Conservation (phyloP, 2,329 filamentous ascomycete genomes). For the Dactylellina leptospora region DNA sequence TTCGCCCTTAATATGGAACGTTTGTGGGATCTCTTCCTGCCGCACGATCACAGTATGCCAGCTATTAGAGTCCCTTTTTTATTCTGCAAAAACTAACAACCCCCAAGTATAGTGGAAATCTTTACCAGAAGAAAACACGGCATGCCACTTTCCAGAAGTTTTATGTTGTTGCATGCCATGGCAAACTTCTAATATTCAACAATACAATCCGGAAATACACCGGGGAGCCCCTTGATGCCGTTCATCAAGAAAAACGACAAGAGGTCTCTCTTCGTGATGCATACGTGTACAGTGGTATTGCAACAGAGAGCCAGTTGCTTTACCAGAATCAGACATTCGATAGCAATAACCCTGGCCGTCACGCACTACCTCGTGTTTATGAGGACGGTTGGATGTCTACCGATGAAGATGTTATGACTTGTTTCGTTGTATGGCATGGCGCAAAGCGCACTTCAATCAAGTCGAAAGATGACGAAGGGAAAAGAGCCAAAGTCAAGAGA, state of each 20-base stretch:
- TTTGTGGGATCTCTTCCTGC: conserved; percentile 72
- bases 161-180: conserved; percentile 69
- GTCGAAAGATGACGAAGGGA: conserved; percentile 60
- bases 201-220: conserved; percentile 66
- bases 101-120: conserved; percentile 66
- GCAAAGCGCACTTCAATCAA: conserved; percentile 68
- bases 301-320: conserved; percentile 70
- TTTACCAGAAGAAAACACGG: conserved; percentile 72
- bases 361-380: conserved; percentile 69
- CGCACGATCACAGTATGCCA: conserved; percentile 66
- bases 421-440: conserved; percentile 73
- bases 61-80: not conserved
- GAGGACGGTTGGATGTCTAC: conserved; percentile 70
- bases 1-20: conserved; percentile 72
- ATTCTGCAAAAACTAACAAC: conserved; percentile 4
- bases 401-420: conserved; percentile 73
- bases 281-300: conserved; percentile 65
- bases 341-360: conserved; percentile 69
- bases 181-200: conserved; percentile 71
- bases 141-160: conserved; percentile 70
- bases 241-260: conserved; percentile 70
- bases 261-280: conserved; percentile 62
- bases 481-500: conserved; percentile 65
- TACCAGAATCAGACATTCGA: conserved; percentile 73
- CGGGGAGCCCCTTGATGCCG: conserved; percentile 68